Base-by-base conservation (phyloP, 257 asterid genomes). In the Oldenlandia corymbosa region DNA sequence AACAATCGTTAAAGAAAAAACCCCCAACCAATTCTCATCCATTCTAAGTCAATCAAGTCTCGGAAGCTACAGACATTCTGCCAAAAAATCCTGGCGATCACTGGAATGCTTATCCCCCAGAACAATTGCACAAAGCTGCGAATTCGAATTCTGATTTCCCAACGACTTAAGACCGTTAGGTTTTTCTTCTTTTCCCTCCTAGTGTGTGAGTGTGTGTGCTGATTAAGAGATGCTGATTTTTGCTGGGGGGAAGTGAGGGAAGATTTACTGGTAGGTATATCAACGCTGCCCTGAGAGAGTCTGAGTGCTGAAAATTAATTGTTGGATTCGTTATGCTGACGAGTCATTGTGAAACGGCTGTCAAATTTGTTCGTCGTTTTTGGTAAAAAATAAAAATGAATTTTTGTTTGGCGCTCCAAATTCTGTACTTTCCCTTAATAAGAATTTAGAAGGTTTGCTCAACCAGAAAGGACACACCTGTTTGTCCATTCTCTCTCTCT, bases 191-290 rank as follows among this genome's bases (percentile, higher is more conserved):
- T n/a, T n/a, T n/a, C n/a, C n/a, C n/a, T n/a, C n/a, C n/a, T n/a
- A 37, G 26, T 60, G 37, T 23, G 50, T 26, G 34, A 37, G 1
- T 27, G 66, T 20, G 47, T 13, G n/a, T 13, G n/a, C n/a, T n/a
- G 42, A 58, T 14, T 18, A 31, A 0, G 14, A n/a, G 42, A 66
- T 43, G 63, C 62, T 42, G 53, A 26, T 37, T 18, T 45, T 55
- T 42, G n/a, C n/a, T 10, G 48, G 45, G 11, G 45, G 13, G 11
- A 10, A 1, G 47, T 2, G 18, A 11, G 30, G 24, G 62, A 24
- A 18, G 37, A 24, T 8, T 13, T 23, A 30, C 68, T 69, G 62
- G 67, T 50, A 50, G 73, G 62, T 51, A 68, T n/a, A n/a, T n/a
- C n/a, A n/a, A 18, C n/a, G 53, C 24, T 39, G 59, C 9, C n/a